Base-by-base conservation (phyloP, 2,329 filamentous ascomycete genomes). In the Neocucurbitaria cava region DNA sequence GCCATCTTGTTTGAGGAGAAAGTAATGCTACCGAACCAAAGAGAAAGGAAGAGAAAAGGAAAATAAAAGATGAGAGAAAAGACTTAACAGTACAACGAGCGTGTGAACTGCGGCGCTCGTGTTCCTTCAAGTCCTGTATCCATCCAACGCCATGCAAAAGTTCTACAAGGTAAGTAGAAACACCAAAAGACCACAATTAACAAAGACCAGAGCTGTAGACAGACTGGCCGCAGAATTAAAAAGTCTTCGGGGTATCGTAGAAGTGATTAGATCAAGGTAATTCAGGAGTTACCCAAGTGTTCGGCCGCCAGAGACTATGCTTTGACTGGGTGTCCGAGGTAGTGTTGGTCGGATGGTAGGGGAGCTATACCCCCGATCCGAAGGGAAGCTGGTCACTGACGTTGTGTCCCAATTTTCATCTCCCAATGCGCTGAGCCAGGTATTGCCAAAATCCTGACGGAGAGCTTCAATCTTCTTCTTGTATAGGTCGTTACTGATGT, bases 381-480 rank as follows among this genome's bases (percentile, higher is more conserved):
- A 70, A 21, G 71, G 65, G 42, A 73, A 74, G 47, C 65, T 69
- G 8, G 61, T 64, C 39, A 73, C 66, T 1, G 69, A 64, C 13
- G 68, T 65, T 11, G 64, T 57, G 46, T 82, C 79, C 80, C 83
- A 84, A 30, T 76, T 82, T 73, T 95, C 90, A 67, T 96, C 93
- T 56, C 90, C 89, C 46, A 98, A 81, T 13, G 90, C 91, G 59
- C 88, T 93, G 35, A 99, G 83, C 84, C 96, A 99, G 33, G 88
- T 90, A 65, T 88, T 91, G 28, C 93, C 93, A 61, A 96, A 88
- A 68, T 94, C 91, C 68, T 89, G 89, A 57, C 92, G 89, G 49
- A 97, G 79, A 3, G 90, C 87, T 75, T 96, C 92, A 49, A 98
- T 89, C 75, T 95, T 95, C 73, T 90, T 90, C 52, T 90, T 87